Percentiles rank a stretch among this genome's conserved stretches.
Conservation (phyloP, 441 rosid genomes). For the Adansonia rubrostipa region DNA sequence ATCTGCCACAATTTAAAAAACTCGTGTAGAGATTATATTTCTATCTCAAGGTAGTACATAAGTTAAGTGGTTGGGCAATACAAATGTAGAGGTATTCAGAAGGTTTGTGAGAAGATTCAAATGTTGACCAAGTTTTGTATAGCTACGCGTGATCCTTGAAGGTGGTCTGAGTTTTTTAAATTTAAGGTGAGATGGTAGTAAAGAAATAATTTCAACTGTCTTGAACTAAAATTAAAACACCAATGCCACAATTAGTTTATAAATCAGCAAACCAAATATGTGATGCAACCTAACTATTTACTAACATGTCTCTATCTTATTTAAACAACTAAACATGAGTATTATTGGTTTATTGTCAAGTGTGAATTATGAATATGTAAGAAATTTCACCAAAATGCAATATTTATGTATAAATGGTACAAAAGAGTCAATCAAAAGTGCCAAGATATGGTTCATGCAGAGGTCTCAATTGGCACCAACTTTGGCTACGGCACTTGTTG, state of each 20-base stretch:
- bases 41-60: constrained; percentile 27
- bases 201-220: constrained; percentile 37
- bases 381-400: neutral
- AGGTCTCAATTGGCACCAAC: constrained; percentile 93
- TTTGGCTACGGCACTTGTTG: constrained; percentile 68
- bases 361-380: neutral
- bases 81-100: constrained; percentile 24
- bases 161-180: constrained; percentile 35
- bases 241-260: constrained; percentile 14
- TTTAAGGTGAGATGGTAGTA: constrained; percentile 36
- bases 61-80: constrained; percentile 32
- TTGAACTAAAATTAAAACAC: constrained; percentile 53
- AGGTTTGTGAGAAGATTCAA: constrained; percentile 24
- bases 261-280: neutral
- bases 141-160: constrained; percentile 25
- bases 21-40: constrained; percentile 22
- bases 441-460: constrained; percentile 99
- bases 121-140: constrained; percentile 10
- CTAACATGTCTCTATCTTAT: neutral
- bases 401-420: constrained; percentile 60
- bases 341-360: neutral
- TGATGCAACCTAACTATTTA: neutral
- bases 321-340: neutral
- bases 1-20: constrained; percentile 28
- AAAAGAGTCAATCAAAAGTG: constrained; percentile 96